These are phyloP conservation scores for Kandelia obovata DNA, from an alignment of 345 rosid genomes.

Conservation along the genomic window DNA sequence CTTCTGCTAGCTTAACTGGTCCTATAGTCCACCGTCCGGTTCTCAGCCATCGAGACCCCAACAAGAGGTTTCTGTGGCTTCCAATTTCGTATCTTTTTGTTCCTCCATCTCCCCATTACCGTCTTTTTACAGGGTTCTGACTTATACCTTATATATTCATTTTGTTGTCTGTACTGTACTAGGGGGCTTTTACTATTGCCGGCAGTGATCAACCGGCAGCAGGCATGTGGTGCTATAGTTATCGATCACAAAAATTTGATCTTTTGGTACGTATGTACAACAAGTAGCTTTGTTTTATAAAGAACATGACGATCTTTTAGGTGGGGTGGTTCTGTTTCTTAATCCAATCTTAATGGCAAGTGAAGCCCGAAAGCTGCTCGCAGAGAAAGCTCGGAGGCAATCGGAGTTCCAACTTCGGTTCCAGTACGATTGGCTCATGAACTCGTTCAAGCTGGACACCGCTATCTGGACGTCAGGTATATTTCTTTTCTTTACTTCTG, in stretches of 20 bases:
- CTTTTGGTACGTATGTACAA: constrained; percentile 24
- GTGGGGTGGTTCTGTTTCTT: neutral
- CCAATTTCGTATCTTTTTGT: too few species aligned
- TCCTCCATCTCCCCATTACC: neutral
- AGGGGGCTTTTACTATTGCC: constrained; percentile 17
- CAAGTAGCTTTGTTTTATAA: too few species aligned
- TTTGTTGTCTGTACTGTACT: neutral
- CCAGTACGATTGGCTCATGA: constrained; percentile 87
- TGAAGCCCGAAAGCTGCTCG: constrained; percentile 33
- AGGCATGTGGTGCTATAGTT: constrained; percentile 8
- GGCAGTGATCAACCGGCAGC: neutral
- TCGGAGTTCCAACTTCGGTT: constrained; percentile 66
- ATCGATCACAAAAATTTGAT: constrained; percentile 8
- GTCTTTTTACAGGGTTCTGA: too few species aligned
- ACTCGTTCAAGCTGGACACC: constrained; percentile 82
- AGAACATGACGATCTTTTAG: neutral
- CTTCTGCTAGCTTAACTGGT: constrained; percentile 25
- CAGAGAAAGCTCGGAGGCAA: constrained; percentile 38
- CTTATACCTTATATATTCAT: neutral
- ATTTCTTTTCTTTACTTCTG: neutral
- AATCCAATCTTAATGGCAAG: neutral
- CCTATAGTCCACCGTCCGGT: constrained; percentile 16
- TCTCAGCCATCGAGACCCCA: constrained; percentile 14
- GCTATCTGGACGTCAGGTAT: constrained; percentile 72
- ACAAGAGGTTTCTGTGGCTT: constrained; percentile 20